Evolutionary conservation across 805 yeast genomes (phyloP), one percentile per base, ranked within the genome.

Genomic region (Yamadazyma ubonensis): DNA sequence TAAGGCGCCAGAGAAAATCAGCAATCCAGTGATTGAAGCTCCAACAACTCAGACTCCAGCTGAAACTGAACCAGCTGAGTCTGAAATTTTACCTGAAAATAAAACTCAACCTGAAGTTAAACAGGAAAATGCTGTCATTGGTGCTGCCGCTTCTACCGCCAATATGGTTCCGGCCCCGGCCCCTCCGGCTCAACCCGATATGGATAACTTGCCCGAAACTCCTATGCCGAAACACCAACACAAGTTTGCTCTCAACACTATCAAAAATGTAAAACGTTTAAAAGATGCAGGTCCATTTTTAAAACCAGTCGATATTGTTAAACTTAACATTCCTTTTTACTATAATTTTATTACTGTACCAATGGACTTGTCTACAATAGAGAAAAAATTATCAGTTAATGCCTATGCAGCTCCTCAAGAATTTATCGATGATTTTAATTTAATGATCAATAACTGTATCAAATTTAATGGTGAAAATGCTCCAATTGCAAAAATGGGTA

Each of bases 301-400:
- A 32, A 78, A 71, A 37, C 99, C 99, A 0, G 99, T 93, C 15
- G 98, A 93, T 59, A 85, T 78, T 3, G 82, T 84, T 35, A 88
- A 86, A 57, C 76, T 88, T 45, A 88, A 90, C 54, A 86, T 93
- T 41, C 99, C 99, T 3, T 79, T 85, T 48, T 93, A 93, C 61
- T 87, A 83, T 61, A 89, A 88, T 53, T 80, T 78, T 54, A 80
- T 93, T 53, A 73, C 77, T 48, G 72, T 83, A 53, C 99, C 99
- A 28, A 93, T 93, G 97, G 98, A 91, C 60, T 69, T 93, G 23
- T 76, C 90, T 3, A 88, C 97, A 1, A 86, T 93, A 49, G 99
- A 93, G 63, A 78, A 76, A 52, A 91, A 90, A 62, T 65, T 90
- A 28, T 70, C 58, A 29, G 78, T 61, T 6, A 78, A 80, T 54